Evolutionary conservation across 331 rosid genomes (phyloP).

Genomic region (Arachis monticola): DNA sequence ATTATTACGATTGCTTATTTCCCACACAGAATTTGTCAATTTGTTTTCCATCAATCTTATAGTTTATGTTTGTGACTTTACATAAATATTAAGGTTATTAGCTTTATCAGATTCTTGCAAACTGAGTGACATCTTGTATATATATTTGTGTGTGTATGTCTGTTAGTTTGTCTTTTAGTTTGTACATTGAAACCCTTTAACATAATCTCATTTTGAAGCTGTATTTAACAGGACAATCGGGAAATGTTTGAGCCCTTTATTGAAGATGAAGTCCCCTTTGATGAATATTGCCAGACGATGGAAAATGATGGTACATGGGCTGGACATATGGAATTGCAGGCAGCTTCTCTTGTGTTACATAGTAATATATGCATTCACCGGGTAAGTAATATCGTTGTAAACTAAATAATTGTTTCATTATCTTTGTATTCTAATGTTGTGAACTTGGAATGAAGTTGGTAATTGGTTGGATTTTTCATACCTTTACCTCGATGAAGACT

Average conservation of each 20-base stretch:
- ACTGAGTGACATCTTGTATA: too few relatives aligned
- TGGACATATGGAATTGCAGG: constrained; percentile 90
- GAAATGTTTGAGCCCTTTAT: constrained; percentile 86
- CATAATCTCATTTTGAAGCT: constrained; percentile 41
- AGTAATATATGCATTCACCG: constrained; percentile 81
- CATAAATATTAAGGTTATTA: constrained; percentile 6
- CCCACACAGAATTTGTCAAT: neutral
- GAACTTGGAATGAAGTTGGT: constrained; percentile 50
- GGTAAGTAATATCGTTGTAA: constrained; percentile 44
- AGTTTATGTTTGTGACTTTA: neutral
- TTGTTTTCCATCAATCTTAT: constrained; percentile 12
- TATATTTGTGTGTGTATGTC: too few relatives aligned
- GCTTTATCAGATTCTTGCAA: neutral
- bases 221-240: constrained; percentile 64
- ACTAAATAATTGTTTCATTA: neutral
- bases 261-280: constrained; percentile 88
- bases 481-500: constrained; percentile 22
- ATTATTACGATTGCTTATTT: neutral
- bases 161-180: neutral
- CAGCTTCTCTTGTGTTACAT: constrained; percentile 84
- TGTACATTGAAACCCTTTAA: constrained; percentile 32
- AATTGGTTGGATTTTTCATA: constrained; percentile 30
- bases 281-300: constrained; percentile 78
- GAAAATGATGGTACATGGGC: constrained; percentile 90
- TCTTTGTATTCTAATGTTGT: constrained; percentile 19